Conservation (phyloP, 805 yeast genomes). For the Wickerhamiella bombiphila region DNA sequence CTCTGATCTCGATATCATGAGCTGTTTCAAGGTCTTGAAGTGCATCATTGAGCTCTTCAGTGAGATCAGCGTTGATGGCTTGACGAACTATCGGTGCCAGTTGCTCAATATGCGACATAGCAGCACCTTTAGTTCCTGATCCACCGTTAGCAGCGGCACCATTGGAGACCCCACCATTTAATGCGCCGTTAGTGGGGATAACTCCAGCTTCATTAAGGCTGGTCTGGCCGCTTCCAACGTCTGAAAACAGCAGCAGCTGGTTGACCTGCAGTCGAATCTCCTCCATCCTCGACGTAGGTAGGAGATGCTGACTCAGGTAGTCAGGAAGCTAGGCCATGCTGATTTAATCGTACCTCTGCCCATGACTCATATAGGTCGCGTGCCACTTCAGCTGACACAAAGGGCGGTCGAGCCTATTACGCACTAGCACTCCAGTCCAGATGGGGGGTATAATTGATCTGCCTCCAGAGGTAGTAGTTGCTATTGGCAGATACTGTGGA, state of each 20-base stretch:
- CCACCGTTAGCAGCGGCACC: conserved; percentile 1
- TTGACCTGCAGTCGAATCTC: conserved; percentile 15
- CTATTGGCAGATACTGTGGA: conserved; percentile 18
- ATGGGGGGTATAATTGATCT: conserved; percentile 6
- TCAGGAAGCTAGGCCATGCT: no score
- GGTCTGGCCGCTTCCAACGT: background rate
- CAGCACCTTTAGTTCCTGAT: background rate
- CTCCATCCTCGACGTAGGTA: conserved; percentile 9
- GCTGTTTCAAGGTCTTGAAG: conserved; percentile 43
- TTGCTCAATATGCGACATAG: conserved; percentile 44
- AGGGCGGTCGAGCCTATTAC: no score
- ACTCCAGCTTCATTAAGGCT: conserved; percentile 6
- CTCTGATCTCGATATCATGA: conserved; percentile 50
- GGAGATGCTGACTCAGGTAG: background rate
- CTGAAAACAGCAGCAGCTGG: conserved; percentile 11
- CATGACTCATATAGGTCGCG: no score
- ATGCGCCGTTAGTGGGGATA: background rate
- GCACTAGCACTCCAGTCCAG: background rate
- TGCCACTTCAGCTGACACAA: no score
- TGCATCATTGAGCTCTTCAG: conserved; percentile 40
- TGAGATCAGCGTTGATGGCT: conserved; percentile 39
- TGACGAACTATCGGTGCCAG: conserved; percentile 60
- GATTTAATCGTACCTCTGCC: no score
- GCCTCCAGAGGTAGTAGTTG: conserved; percentile 20
- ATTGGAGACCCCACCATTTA: background rate